Evolutionary conservation across 2,329 filamentous ascomycete genomes (phyloP).

Genomic region (Metarhizium humberi): DNA sequence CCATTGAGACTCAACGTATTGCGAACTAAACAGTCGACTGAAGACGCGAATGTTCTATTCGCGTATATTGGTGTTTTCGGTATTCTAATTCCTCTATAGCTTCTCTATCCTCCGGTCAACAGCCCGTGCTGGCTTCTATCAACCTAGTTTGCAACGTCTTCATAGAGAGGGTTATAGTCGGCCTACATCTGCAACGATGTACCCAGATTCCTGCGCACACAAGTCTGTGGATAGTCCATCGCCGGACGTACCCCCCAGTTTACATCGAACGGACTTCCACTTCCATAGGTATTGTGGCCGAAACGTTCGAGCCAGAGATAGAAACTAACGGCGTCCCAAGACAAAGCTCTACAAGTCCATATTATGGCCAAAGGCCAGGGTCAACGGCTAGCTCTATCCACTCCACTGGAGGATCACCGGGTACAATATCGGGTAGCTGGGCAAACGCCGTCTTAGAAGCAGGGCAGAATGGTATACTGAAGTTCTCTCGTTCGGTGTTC

Average conservation of each 20-base stretch:
- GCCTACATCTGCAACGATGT: background rate
- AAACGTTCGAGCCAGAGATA: background rate
- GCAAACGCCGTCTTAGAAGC: background rate
- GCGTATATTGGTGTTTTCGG: background rate
- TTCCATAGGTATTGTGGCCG: background rate
- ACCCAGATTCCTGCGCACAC: background rate
- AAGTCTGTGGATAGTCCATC: background rate
- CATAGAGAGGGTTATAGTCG: background rate
- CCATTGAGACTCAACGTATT: background rate
- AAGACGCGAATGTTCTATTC: background rate
- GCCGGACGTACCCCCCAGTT: background rate
- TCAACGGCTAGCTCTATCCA: background rate
- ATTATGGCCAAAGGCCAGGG: background rate
- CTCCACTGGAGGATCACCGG: background rate
- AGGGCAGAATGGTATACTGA: background rate
- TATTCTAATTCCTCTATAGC: background rate
- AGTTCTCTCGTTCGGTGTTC: background rate
- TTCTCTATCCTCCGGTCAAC: background rate
- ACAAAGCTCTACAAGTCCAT: background rate
- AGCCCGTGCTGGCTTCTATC: background rate
- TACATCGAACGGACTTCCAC: background rate
- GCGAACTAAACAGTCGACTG: background rate
- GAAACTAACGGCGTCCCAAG: background rate
- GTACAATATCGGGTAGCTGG: background rate
- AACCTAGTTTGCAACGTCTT: too few species aligned